Evolutionary conservation across 495 filamentous ascomycete species (phyloP), one percentile per base, ranked within the genome.

Genomic region (Parathielavia hyrcaniae): DNA sequence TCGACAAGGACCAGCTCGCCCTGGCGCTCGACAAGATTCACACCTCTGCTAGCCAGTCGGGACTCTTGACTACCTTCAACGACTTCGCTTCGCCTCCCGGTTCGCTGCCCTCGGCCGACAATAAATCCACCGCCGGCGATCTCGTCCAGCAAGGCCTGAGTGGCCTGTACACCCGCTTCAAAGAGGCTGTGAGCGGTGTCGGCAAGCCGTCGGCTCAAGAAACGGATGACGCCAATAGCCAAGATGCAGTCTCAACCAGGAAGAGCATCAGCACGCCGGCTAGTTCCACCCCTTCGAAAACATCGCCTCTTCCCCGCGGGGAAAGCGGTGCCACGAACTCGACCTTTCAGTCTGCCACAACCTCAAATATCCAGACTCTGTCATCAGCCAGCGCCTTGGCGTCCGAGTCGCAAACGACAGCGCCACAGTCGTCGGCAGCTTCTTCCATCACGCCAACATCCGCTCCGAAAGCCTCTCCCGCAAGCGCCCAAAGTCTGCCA

Each of bases 21-120:
- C 80, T 88, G 54, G 78, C 86, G 14, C 81, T 97, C 36, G 88
- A 93, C 69, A 83, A 88, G 53, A 95, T 96, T 36, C 91, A 97
- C 72, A 88, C 73, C 16, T 77, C 86, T 20, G 89, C 91, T 7
- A 91, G 86, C 62, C 87, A 88, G 60, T 86, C 88, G 13, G 86
- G 86, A 35, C 78, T 81, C 36, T 75, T 95, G 13, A 96, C 90
- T 11, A 90, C 88, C 19, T 97, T 97, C 73, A 91, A 91, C 71
- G 90, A 95, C 49, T 89, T 93, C 56, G 86, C 78, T 12, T 81
- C 76, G 48, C 86, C 73, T 59, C 87, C 74, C 53, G 81, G 69
- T 45, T 76, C 61, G 54, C 72, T 61, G 70, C 75, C 82, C 4
- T 71, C 73, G 17, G 70, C 71, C 23, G 89, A 95, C 60, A 82